Conservation (phyloP, 495 filamentous ascomycete genomes). For the Penicillium coprophilum region DNA sequence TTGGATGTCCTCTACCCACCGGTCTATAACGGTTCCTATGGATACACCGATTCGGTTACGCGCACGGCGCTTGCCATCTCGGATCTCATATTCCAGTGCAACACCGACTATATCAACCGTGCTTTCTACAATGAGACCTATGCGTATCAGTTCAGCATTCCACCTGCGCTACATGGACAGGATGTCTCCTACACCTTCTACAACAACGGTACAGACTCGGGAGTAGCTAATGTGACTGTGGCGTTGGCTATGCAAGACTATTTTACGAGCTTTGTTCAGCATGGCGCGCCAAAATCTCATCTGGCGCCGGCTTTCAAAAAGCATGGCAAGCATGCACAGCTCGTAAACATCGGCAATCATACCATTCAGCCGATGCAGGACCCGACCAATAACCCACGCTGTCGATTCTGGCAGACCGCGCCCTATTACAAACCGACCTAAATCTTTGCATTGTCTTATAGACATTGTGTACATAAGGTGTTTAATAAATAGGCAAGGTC, state of each 20-base stretch:
- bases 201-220: conserved; percentile 33
- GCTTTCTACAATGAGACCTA: conserved; percentile 54
- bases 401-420: conserved; percentile 39
- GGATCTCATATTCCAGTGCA: conserved; percentile 59
- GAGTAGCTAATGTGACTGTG: conserved; percentile 26
- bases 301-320: conserved; percentile 41
- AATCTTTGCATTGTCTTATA: neutral
- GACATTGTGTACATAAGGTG: neutral
- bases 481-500: neutral
- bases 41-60: conserved; percentile 38
- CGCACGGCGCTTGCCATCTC: conserved; percentile 34
- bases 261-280: conserved; percentile 55
- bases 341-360: conserved; percentile 43
- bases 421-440: conserved; percentile 5
- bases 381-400: conserved; percentile 44
- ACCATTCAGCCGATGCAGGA: conserved; percentile 45
- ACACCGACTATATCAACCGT: conserved; percentile 55
- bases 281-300: conserved; percentile 44
- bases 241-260: conserved; percentile 60
- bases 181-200: conserved; percentile 64
- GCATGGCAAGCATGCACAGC: conserved; percentile 38
- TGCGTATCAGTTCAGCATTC: conserved; percentile 60
- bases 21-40: conserved; percentile 56
- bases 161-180: conserved; percentile 54
- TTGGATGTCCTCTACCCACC: conserved; percentile 55